A percentile compares a stretch with the other conserved stretches of the same genome.
phyloP scores from a whole-genome alignment of 1,139 yeast genomes.

The Kodamaea ohmeri region DNA sequence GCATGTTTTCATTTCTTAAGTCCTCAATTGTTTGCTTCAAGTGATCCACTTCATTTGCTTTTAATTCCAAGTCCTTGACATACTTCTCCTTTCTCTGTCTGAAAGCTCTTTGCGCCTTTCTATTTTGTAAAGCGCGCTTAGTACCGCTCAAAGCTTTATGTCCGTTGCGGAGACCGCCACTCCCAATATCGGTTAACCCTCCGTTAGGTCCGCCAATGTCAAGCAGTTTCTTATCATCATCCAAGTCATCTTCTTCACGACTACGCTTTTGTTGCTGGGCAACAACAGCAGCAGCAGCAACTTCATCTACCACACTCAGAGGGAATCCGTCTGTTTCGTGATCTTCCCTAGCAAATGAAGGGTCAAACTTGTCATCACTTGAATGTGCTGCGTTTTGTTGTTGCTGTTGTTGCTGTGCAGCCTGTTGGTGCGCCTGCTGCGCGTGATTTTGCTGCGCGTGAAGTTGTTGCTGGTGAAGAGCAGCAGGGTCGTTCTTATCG shows the following conservation, averaged over 20 bases:
- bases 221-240: conserved; percentile 10
- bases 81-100: conserved; percentile 76
- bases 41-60: conserved; percentile 59
- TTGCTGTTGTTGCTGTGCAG: conserved; percentile 8
- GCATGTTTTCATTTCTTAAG: conserved; percentile 64
- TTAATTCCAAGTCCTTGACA: conserved; percentile 71
- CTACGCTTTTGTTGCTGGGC: conserved; percentile 18
- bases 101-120: conserved; percentile 87
- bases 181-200: conserved; percentile 9
- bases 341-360: conserved; percentile 29
- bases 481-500: conserved; percentile 20
- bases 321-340: conserved; percentile 23
- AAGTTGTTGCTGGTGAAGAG: conserved; percentile 11
- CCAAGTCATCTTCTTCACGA: conserved; percentile 12
- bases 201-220: conserved; percentile 10
- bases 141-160: conserved; percentile 29
- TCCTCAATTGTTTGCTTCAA: conserved; percentile 62
- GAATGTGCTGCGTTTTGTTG: conserved; percentile 8
- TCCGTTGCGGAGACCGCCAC: conserved; percentile 4
- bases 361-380: conserved; percentile 28
- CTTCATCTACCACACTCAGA: conserved; percentile 25
- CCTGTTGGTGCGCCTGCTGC: conserved; percentile 11
- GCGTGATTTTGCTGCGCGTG: conserved; percentile 10
- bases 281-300: conserved; percentile 32
- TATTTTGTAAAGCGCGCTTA: conserved; percentile 84